Evolutionary conservation across 2,329 filamentous ascomycete genomes (phyloP), one percentile per base, ranked within the genome.

Genomic region (Bipolaris bicolor): DNA sequence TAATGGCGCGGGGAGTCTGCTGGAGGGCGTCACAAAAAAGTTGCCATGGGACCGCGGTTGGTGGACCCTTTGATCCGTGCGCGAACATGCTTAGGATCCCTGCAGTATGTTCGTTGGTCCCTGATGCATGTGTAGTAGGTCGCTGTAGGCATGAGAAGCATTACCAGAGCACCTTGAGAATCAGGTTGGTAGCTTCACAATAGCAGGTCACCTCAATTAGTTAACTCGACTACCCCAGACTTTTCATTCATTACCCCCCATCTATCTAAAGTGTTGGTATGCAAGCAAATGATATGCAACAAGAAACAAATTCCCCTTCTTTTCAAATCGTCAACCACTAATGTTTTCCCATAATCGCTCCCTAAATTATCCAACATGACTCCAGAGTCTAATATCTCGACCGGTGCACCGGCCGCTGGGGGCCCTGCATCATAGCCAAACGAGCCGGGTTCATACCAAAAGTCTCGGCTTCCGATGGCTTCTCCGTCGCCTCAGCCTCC

Each of bases 371-470:
- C 11, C n/a, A 46, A 20, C 18, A 16, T 7, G 6, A 5, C 0
- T 36, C 18, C 6, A 24, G 5, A 55, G 13, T 34, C 15, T 63
- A 68, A 48, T 67, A 69, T 22, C 67, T 61, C 55, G 67, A 63
- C 55, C 66, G 65, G 36, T 69, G 64, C 18, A 50, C 44, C 1
- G 61, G 53, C 11, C 53, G 54, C n/a, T 55, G 55, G 13, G 62
- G 65, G 5, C 60, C 60, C 24, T 65, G 57, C 72, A 78, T 71
- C 75, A 73, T 71, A 11, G 74, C 74, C 52, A 77, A 61, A 60
- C 76, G 62, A 33, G 68, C 70, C 7, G 76, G 76, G 58, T 78
- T 74, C 15, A 78, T 78, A n/a, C 71, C 74, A 31, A 39, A 60
- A 48, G 71, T 66, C 20, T 65, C 62, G 4, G 62, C 58, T 31